Percentiles rank a stretch among this genome's conserved stretches.
These are phyloP conservation scores for Ramalina intermedia DNA, from an alignment of 495 filamentous ascomycete genomes.

Conservation along the genomic window DNA sequence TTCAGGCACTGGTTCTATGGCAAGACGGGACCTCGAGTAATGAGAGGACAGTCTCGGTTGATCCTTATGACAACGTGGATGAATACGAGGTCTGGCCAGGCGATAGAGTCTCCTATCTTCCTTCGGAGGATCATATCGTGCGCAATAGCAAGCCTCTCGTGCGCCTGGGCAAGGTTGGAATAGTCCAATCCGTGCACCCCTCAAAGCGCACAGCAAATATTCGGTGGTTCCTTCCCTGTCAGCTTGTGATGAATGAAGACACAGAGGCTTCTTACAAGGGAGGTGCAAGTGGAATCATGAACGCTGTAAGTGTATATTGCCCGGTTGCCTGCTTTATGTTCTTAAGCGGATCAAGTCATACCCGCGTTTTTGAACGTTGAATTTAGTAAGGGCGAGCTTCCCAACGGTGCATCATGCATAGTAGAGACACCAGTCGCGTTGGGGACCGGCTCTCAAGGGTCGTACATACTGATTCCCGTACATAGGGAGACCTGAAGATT, in stretches of 20 bases:
- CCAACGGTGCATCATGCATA: too few species aligned
- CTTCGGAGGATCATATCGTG: constrained; percentile 15
- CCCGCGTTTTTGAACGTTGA: too few species aligned
- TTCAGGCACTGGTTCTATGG: constrained; percentile 32
- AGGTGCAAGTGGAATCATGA: too few species aligned
- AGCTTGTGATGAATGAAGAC: constrained; percentile 3
- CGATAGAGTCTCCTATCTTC: constrained; percentile 37
- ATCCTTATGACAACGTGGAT: constrained; percentile 32
- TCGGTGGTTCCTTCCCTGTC: constrained; percentile 30
- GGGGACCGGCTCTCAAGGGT: too few species aligned
- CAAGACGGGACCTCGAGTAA: constrained; percentile 39
- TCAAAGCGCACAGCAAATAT: constrained; percentile 38
- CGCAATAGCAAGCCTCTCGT: neutral
- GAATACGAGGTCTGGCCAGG: constrained; percentile 46
- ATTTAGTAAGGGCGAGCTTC: too few species aligned
- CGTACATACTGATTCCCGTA: too few species aligned
- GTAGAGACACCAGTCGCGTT: too few species aligned
- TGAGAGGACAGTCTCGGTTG: constrained; percentile 26
- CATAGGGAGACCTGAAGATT: constrained; percentile 11
- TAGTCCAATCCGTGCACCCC: constrained; percentile 44
- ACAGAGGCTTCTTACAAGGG: constrained; percentile 2
- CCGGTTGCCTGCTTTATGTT: too few species aligned
- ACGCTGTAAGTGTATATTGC: too few species aligned
- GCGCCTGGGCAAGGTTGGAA: constrained; percentile 27
- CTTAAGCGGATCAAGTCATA: too few species aligned